Conservation (phyloP, 176 grass and related monocot species). For the Leersia perrieri region DNA sequence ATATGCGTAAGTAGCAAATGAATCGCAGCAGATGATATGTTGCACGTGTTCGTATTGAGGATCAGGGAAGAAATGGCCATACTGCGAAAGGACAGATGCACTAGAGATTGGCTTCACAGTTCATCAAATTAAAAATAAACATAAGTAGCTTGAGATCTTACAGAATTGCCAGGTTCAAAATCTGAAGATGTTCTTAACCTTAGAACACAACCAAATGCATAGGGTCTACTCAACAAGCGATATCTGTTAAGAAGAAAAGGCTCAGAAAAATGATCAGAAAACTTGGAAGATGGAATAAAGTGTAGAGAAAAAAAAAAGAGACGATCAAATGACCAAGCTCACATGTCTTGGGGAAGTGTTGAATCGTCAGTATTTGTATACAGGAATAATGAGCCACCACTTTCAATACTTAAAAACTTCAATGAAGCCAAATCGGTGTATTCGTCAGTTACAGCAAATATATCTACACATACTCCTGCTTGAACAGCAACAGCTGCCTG, state of each 20-base stretch:
- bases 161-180: slow-evolving; percentile 71
- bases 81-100: slow-evolving; percentile 45
- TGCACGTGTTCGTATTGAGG: slow-evolving; percentile 99
- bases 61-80: slow-evolving; percentile 96
- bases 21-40: slow-evolving; percentile 99
- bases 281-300: neutral
- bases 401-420: slow-evolving; percentile 95
- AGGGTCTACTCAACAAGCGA: slow-evolving; percentile 85
- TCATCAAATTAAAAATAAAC: slow-evolving; percentile 11
- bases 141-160: slow-evolving; percentile 50
- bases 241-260: slow-evolving; percentile 54
- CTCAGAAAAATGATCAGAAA: neutral
- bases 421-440: slow-evolving; percentile 96
- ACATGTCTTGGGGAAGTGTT: slow-evolving; percentile 97
- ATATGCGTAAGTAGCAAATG: slow-evolving; percentile 98
- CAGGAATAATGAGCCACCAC: slow-evolving; percentile 94
- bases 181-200: slow-evolving; percentile 95
- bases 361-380: slow-evolving; percentile 86
- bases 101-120: slow-evolving; percentile 20
- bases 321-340: slow-evolving; percentile 28
- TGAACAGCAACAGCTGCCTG: slow-evolving; percentile 96
- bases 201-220: slow-evolving; percentile 98
- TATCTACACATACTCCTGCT: slow-evolving; percentile 90
- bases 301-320: neutral
- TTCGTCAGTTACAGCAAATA: slow-evolving; percentile 94